Evolutionary conservation across 2,329 filamentous ascomycete species (phyloP).

Genomic region (Bisporella sp.): DNA sequence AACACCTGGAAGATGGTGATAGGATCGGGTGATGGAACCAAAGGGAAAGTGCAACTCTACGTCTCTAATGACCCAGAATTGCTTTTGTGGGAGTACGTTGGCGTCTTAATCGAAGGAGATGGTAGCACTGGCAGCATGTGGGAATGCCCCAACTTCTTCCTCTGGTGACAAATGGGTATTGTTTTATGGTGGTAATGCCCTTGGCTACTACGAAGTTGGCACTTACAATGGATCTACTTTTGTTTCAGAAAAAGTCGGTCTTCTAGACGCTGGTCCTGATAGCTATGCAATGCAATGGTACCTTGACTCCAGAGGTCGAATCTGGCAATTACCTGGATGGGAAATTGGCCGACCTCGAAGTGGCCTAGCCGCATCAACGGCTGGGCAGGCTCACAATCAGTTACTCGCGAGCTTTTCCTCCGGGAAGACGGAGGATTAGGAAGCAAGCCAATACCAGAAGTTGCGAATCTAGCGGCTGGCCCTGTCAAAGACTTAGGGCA

Average conservation of each 20-base stretch:
- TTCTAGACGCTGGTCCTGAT: constrained; percentile 36
- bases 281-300: constrained; percentile 26
- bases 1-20: constrained; percentile 51
- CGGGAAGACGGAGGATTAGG: constrained; percentile 23
- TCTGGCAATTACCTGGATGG: constrained; percentile 47
- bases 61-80: constrained; percentile 43
- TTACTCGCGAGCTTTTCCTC: constrained; percentile 26
- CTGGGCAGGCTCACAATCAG: constrained; percentile 24
- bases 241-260: constrained; percentile 19
- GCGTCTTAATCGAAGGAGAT: constrained; percentile 24
- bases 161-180: constrained; percentile 33
- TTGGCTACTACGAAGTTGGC: constrained; percentile 46
- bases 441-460: constrained; percentile 19
- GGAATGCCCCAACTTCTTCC: constrained; percentile 42
- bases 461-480: constrained; percentile 17
- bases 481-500: constrained; percentile 9
- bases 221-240: constrained; percentile 57
- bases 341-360: constrained; percentile 38
- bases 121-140: constrained; percentile 37
- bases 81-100: constrained; percentile 49
- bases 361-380: constrained; percentile 24
- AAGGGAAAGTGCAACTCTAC: constrained; percentile 50
- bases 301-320: constrained; percentile 27
- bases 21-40: constrained; percentile 38
- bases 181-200: constrained; percentile 45